Base-by-base conservation (phyloP, 352 stramenopile genomes). In the Phytopythium litorale region DNA sequence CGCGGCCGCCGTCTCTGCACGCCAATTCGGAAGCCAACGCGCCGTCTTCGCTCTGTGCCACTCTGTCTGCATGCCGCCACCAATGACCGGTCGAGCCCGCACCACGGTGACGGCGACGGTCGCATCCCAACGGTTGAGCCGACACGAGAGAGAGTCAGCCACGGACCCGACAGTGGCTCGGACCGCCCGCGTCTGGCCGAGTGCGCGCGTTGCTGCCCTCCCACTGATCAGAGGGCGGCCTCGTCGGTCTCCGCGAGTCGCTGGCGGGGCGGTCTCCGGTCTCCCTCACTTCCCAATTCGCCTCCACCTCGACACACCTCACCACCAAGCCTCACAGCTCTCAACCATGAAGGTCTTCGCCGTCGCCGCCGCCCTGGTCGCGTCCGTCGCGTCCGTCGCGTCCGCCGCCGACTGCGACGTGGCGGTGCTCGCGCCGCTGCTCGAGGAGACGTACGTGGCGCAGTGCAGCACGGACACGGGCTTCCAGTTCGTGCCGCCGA, bases 381-480 rank as follows among this genome's bases (percentile, higher is more conserved):
- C 60, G 18, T 18, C 65, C 25, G 59, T 58, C 54, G 42, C 60
- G 18, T 18, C 65, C 25, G 59, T 33, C 38, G 54, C 55, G 32
- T 56, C 28, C 55, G 60, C 55, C 18, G 50, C 4, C n/a, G 57
- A 56, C 54, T 71, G 65, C 45, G 50, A 71, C 15, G 1, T 68
- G 13, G 12, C 28, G 25, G 28, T 38, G 55, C 28, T 71, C 40
- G 30, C 50, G 13, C 51, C 60, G n/a, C 23, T 59, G 7, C 38
- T 60, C n/a, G 19, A 19, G 9, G 19, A 60, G 42, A 21, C 25
- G 25, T 30, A 64, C 23, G 55, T 48, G 12, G 30, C 43, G 5
- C n/a, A 63, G 61, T 71, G 65, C 50, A 67, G 60, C n/a, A 9
- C 40, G 11, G 62, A 71, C 55, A 68, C 65, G 48, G 62, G 55